A percentile compares a stretch with the other conserved stretches of the same genome.
phyloP scores from a whole-genome alignment of 305 asterid species.

The Fraxinus platypoda region DNA sequence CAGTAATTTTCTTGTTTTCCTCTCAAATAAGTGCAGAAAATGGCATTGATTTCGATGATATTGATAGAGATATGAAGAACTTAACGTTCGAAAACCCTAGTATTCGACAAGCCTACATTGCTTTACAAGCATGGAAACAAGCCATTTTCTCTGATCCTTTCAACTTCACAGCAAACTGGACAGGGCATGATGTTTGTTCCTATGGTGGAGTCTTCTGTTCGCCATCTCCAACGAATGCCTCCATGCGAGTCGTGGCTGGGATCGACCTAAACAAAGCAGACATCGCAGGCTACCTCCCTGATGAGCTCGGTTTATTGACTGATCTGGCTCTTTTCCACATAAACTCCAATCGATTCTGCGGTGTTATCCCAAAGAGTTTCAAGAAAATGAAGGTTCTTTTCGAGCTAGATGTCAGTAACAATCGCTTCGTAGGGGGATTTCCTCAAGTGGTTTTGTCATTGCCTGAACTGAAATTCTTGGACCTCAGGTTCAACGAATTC shows the following conservation, averaged over 20 bases:
- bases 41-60: constrained; percentile 22
- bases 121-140: constrained; percentile 50
- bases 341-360: constrained; percentile 74
- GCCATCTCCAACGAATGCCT: constrained; percentile 30
- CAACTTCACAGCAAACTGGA: constrained; percentile 51
- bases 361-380: constrained; percentile 53
- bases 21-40: constrained; percentile 17
- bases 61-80: constrained; percentile 9
- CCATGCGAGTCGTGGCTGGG: constrained; percentile 67
- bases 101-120: constrained; percentile 55
- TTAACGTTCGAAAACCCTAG: constrained; percentile 44
- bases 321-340: constrained; percentile 70
- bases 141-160: constrained; percentile 55
- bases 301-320: constrained; percentile 65
- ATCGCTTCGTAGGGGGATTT: constrained; percentile 65
- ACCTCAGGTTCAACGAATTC: constrained; percentile 71
- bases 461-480: constrained; percentile 56
- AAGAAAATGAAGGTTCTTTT: constrained; percentile 45
- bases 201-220: constrained; percentile 55
- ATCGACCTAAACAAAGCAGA: constrained; percentile 74
- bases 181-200: constrained; percentile 42
- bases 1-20: not conserved
- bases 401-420: constrained; percentile 77
- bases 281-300: constrained; percentile 73
- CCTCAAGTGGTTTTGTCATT: constrained; percentile 52